These are phyloP conservation scores for Crithidia expoeki DNA, from an alignment of 208 protist genomes.

Conservation along the genomic window DNA sequence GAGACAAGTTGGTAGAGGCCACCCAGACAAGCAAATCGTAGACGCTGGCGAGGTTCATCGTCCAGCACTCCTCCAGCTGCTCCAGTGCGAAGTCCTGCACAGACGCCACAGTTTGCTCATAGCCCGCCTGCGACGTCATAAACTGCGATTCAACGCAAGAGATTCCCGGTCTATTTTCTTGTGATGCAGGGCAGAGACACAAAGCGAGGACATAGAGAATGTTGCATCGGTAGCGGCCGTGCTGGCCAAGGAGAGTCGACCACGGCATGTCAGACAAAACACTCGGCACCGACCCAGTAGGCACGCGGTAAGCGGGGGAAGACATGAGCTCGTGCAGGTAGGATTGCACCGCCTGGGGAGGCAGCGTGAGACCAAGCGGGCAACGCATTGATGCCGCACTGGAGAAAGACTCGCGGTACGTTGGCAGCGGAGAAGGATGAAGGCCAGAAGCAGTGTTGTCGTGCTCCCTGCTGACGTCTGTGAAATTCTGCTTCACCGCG, in stretches of 20 bases:
- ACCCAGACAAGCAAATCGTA: slow-evolving; percentile 79
- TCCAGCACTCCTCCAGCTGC: slow-evolving; percentile 80
- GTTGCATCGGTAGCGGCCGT: slow-evolving; percentile 64
- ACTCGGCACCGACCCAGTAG: slow-evolving; percentile 38
- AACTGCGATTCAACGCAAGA: no score
- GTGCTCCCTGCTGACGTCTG: background rate
- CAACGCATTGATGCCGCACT: slow-evolving; percentile 8
- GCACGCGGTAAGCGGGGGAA: slow-evolving; percentile 27
- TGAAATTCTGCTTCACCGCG: background rate
- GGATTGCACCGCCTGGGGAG: slow-evolving; percentile 8
- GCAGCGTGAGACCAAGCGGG: slow-evolving; percentile 10
- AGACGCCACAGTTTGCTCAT: slow-evolving; percentile 21
- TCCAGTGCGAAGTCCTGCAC: slow-evolving; percentile 60
- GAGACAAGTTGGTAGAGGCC: slow-evolving; percentile 18
- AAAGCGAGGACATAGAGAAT: slow-evolving; percentile 52
- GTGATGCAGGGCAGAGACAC: background rate
- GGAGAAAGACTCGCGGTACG: slow-evolving; percentile 14
- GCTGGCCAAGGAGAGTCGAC: slow-evolving; percentile 61
- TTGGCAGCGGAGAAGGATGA: slow-evolving; percentile 6
- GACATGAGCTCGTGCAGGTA: slow-evolving; percentile 29
- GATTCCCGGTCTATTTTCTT: no score
- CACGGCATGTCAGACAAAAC: slow-evolving; percentile 50
- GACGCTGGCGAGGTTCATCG: slow-evolving; percentile 66
- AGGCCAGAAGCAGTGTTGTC: background rate
- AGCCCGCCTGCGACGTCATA: background rate